Evolutionary conservation across 805 yeast genomes (phyloP).

Genomic region (Lipomyces yamadae): DNA sequence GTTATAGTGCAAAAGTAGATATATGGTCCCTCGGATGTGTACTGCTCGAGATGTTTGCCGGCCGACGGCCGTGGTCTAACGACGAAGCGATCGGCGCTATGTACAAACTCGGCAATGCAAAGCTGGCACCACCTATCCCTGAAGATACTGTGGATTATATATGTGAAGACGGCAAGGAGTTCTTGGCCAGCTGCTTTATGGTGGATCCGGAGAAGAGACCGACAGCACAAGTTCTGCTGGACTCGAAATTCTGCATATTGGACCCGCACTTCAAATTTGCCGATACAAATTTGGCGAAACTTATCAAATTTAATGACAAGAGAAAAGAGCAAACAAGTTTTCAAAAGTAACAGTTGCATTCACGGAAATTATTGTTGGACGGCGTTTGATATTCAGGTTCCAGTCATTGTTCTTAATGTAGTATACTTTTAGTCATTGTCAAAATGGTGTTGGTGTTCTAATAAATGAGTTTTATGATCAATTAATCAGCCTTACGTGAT

Average conservation of each 20-base stretch:
- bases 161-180: conserved; percentile 66
- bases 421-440: neutral
- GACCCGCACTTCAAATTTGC: conserved; percentile 55
- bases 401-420: neutral
- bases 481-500: neutral
- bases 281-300: conserved; percentile 59
- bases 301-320: conserved; percentile 53
- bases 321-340: conserved; percentile 22
- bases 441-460: neutral
- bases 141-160: conserved; percentile 76
- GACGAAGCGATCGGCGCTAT: conserved; percentile 94
- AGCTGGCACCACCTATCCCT: conserved; percentile 94
- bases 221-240: conserved; percentile 70
- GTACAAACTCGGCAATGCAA: conserved; percentile 82
- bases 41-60: conserved; percentile 96
- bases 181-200: conserved; percentile 75
- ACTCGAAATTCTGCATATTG: conserved; percentile 39
- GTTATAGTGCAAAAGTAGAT: conserved; percentile 96
- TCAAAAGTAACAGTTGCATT: neutral
- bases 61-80: conserved; percentile 96
- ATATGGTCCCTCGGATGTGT: conserved; percentile 99
- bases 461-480: neutral
- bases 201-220: conserved; percentile 85
- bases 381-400: neutral
- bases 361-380: neutral